Conservation (phyloP, 192 early-diverging fungal genomes). For the Coemansia sp. region DNA sequence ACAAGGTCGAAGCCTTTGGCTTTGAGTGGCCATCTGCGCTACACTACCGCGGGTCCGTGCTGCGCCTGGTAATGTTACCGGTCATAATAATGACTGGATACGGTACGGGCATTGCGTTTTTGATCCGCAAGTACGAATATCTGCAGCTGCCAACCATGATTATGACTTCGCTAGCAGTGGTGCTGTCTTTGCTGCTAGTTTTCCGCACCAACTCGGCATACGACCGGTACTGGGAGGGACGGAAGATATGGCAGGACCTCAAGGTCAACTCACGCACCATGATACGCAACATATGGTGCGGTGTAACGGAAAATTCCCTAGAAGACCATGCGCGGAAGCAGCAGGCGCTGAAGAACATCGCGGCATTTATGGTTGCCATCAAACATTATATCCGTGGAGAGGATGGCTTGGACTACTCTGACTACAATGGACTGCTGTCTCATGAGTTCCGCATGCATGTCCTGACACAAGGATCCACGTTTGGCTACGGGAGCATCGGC, state of each 20-base stretch:
- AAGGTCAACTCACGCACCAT: conserved; percentile 70
- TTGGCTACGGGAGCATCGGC: conserved; percentile 38
- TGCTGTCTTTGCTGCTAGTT: conserved; percentile 56
- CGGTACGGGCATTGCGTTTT: conserved; percentile 47
- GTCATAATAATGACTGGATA: conserved; percentile 48
- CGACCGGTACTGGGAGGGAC: conserved; percentile 85
- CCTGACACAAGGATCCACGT: conserved; percentile 22
- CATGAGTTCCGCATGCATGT: conserved; percentile 47
- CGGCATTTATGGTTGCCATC: conserved; percentile 72
- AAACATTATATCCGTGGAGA: conserved; percentile 86
- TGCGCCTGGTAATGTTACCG: conserved; percentile 38
- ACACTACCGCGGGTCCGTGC: conserved; percentile 50
- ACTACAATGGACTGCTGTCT: conserved; percentile 62
- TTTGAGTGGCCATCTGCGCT: conserved; percentile 44
- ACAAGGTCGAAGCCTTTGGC: conserved; percentile 31
- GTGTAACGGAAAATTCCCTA: conserved; percentile 54
- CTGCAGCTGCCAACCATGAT: conserved; percentile 36
- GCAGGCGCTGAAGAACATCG: conserved; percentile 76
- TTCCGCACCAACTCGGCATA: conserved; percentile 64
- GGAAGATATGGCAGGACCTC: conserved; percentile 75
- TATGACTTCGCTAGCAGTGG: conserved; percentile 52
- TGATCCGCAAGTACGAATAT: conserved; percentile 30
- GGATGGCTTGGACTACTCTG: conserved; percentile 62
- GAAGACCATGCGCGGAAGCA: conserved; percentile 54
- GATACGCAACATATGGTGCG: conserved; percentile 75